Evolutionary conservation across 2,329 filamentous ascomycete genomes (phyloP).

Genomic region (Pyrenophora teres): DNA sequence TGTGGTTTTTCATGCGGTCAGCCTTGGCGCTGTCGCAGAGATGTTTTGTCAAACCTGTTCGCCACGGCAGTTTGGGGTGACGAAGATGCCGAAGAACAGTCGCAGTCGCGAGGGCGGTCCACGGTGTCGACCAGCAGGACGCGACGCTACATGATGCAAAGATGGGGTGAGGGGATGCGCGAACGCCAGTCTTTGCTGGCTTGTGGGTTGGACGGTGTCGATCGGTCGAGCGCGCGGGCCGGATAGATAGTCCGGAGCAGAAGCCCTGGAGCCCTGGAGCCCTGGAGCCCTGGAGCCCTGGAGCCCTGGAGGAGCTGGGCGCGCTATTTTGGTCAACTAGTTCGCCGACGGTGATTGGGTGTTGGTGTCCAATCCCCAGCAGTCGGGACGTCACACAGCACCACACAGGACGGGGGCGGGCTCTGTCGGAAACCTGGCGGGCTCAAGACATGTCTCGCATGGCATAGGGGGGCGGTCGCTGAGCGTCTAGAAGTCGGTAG

Average conservation of each 20-base stretch:
- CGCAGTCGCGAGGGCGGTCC: not conserved
- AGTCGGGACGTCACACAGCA: conserved; percentile 14
- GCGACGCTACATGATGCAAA: conserved; percentile 6
- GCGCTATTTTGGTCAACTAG: conserved; percentile 16
- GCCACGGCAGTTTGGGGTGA: not conserved
- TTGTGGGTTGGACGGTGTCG: conserved; percentile 9
- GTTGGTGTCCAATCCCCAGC: not conserved
- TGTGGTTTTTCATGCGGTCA: conserved; percentile 31
- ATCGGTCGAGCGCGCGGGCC: conserved; percentile 12
- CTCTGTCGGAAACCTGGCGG: conserved; percentile 11
- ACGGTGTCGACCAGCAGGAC: not conserved
- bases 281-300: not conserved
- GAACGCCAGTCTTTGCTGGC: conserved; percentile 5
- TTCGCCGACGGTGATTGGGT: conserved; percentile 8
- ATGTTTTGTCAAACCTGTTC: conserved; percentile 25
- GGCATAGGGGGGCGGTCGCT: conserved; percentile 6
- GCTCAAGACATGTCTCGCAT: conserved; percentile 8
- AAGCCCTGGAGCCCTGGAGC: not conserved
- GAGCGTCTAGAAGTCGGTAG: conserved; percentile 9
- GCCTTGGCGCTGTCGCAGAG: conserved; percentile 29
- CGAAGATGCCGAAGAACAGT: not conserved
- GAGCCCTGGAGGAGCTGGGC: conserved; percentile 1
- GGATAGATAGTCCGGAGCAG: conserved; percentile 6
- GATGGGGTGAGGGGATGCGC: conserved; percentile 14
- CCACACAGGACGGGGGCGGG: conserved; percentile 1